Evolutionary conservation across 108 stramenopile species (phyloP).

Genomic region (Mayamaea pseudoterrestris): DNA sequence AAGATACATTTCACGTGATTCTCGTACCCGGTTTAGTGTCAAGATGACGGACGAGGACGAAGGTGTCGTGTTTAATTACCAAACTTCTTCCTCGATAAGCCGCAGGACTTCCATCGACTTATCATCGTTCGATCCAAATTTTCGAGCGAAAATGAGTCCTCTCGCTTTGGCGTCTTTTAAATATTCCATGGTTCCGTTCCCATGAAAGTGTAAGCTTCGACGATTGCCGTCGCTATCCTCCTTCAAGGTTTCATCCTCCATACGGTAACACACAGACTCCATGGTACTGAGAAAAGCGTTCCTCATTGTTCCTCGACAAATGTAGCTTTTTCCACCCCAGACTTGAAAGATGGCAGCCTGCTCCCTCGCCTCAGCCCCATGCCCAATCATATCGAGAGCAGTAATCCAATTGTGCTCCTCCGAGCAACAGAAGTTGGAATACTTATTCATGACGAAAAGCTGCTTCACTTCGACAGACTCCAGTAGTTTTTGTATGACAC

Average conservation of each 20-base stretch:
- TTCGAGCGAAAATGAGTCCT: conserved; percentile 35
- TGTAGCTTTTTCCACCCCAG: conserved; percentile 20
- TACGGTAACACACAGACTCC: conserved; percentile 12
- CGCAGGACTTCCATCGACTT: conserved; percentile 20
- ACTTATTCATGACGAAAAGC: conserved; percentile 28
- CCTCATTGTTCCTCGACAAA: conserved; percentile 18
- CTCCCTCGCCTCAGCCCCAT: conserved; percentile 11
- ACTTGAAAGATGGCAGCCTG: conserved; percentile 26
- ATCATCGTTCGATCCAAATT: conserved; percentile 18
- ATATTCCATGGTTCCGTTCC: conserved; percentile 7
- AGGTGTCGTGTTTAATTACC: no score
- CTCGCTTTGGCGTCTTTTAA: conserved; percentile 14
- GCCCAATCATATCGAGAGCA: conserved; percentile 21
- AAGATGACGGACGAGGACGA: no score
- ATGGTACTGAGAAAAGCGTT: conserved; percentile 22
- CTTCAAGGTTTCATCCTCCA: conserved; percentile 8
- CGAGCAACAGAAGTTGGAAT: conserved; percentile 30
- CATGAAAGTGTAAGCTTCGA: conserved; percentile 2
- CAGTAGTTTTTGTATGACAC: conserved; percentile 12
- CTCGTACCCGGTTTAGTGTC: no score
- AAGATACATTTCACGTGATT: no score
- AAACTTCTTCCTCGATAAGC: conserved; percentile 9
- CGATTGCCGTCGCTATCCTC: not conserved
- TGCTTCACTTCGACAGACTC: conserved; percentile 9
- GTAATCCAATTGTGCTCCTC: conserved; percentile 35